These are phyloP conservation scores for Ceratocystis cubensis DNA, from an alignment of 2,329 filamentous ascomycete genomes.

Conservation along the genomic window DNA sequence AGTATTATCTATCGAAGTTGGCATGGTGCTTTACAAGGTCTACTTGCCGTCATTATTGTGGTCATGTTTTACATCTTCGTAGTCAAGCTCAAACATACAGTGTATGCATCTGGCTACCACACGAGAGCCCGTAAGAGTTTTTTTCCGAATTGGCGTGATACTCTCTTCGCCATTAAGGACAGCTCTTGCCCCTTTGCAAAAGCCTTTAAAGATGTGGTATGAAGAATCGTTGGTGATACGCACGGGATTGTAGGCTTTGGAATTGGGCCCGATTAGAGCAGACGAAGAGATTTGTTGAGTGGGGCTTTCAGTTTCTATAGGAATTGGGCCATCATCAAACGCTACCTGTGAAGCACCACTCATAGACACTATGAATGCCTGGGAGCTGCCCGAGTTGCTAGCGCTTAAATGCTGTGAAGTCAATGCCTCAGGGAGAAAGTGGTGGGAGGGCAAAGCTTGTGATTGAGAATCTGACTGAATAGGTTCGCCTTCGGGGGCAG, in stretches of 20 bases:
- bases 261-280: neutral
- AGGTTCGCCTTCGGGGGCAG: conserved; percentile 5
- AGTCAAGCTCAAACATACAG: conserved; percentile 44
- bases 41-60: conserved; percentile 36
- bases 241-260: neutral
- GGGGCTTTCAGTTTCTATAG: conserved; percentile 27
- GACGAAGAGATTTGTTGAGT: neutral
- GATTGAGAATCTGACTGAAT: neutral
- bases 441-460: neutral
- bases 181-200: conserved; percentile 43
- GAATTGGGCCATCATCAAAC: conserved; percentile 29
- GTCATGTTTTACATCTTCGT: conserved; percentile 40
- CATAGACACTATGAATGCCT: neutral
- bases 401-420: neutral
- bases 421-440: neutral
- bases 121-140: conserved; percentile 32
- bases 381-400: neutral
- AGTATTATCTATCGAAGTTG: neutral
- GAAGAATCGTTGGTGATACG: conserved; percentile 31
- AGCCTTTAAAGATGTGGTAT: conserved; percentile 41
- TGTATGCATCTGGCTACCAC: conserved; percentile 40
- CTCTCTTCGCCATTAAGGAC: conserved; percentile 37
- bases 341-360: neutral
- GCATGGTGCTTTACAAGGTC: neutral
- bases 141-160: conserved; percentile 39